Evolutionary conservation across 768 basidiomycete species (phyloP), one percentile per base, ranked within the genome.

Genomic region (Lentinula sp.): DNA sequence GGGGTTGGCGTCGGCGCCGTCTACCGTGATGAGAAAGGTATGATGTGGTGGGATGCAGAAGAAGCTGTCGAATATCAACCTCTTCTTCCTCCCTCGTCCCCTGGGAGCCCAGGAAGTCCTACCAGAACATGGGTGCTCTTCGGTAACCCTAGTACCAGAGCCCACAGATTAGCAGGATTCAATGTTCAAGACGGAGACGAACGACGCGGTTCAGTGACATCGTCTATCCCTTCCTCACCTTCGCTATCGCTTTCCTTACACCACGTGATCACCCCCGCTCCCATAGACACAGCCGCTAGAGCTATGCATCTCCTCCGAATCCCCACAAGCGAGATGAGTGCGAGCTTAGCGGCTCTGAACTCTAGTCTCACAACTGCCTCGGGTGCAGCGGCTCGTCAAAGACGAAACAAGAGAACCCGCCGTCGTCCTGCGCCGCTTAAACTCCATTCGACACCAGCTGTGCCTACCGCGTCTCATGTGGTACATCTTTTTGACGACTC

Each of bases 401-500:
- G 46, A 48, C 46, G 46, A 23, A 48, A 52, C 50, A 60, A 60
- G 28, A 36, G 59, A 28, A 52, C 13, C 23, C 59, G 59, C 16
- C 59, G 59, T 60, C 59, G 59, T 52, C 59, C 59, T 43, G 59
- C 59, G 23, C 59, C 59, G n/a, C 59, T 60, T 20, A 52, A 60
- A 28, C 23, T 59, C 15, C 59, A 59, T 28, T 59, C 59, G 2
- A 8, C 59, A 9, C 37, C 46, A 13, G 49, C 35, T 23, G 49
- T 59, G 2, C 57, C 32, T 45, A 58, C 23, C 18, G 32, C 18
- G 28, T 41, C 55, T 41, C 16, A 13, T 15, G 18, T 32, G 7
- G 15, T 36, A 33, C 49, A 60, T 39, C 18, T 16, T 7, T 60
- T 60, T 28, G 59, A 60, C 3, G 59, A 60, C 48, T 60, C 59